A percentile compares a stretch with the other conserved stretches of the same genome.
Conservation (phyloP, 1,139 yeast species). For the Chernovozyma aurita region DNA sequence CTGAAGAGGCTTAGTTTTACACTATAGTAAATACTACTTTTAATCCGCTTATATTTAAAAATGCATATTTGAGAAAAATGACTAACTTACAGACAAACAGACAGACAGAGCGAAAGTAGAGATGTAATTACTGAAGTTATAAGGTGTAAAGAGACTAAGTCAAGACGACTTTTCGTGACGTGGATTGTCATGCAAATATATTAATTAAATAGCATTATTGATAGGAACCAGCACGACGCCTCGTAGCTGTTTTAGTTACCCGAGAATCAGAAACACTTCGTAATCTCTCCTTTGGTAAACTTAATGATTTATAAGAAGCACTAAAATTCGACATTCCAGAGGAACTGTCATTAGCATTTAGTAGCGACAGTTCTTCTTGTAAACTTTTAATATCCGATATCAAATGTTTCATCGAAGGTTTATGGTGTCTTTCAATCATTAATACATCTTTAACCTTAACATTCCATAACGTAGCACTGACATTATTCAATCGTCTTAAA, state of each 20-base stretch:
- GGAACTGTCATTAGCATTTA: neutral
- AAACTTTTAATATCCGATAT: constrained; percentile 25
- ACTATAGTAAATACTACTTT: too few species aligned
- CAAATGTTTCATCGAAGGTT: constrained; percentile 25
- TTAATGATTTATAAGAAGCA: neutral
- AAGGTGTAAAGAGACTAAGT: too few species aligned
- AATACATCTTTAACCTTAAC: constrained; percentile 36
- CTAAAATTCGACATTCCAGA: neutral
- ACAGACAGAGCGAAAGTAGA: too few species aligned
- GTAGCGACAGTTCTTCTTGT: constrained; percentile 6
- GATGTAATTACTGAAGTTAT: too few species aligned
- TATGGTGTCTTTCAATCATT: constrained; percentile 39
- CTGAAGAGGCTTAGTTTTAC: constrained; percentile 59
- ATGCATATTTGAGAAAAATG: too few species aligned
- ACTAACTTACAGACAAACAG: too few species aligned
- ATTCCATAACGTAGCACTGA: constrained; percentile 39
- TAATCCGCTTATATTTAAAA: too few species aligned
- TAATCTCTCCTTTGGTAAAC: neutral
- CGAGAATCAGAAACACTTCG: constrained; percentile 4
- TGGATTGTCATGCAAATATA: too few species aligned
- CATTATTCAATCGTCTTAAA: constrained; percentile 32
- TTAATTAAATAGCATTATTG: too few species aligned
- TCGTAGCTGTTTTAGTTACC: neutral
- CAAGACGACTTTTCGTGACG: too few species aligned
- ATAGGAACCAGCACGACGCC: neutral